Conservation (phyloP, 2,329 filamentous ascomycete species). For the Cercospora citrullina region DNA sequence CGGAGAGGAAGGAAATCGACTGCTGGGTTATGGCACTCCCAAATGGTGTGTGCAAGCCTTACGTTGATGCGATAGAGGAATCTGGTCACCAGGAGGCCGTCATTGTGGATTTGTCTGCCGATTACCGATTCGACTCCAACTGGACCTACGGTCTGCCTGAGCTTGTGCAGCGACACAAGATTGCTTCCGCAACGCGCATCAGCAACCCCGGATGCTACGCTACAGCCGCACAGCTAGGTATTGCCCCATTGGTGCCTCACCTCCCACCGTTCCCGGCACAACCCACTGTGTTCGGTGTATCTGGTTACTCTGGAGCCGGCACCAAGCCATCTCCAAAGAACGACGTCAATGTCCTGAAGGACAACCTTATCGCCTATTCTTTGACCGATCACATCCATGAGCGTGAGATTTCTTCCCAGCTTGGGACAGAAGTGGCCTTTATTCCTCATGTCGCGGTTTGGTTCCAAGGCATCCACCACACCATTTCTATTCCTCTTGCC, state of each 20-base stretch:
- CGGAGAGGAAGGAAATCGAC: slow-evolving; percentile 80
- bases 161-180: slow-evolving; percentile 71
- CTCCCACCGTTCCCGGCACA: slow-evolving; percentile 63
- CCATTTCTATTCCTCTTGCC: slow-evolving; percentile 84
- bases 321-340: slow-evolving; percentile 95
- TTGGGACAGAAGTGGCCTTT: slow-evolving; percentile 75
- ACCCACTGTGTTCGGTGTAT: slow-evolving; percentile 85
- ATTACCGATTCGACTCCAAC: slow-evolving; percentile 82
- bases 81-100: slow-evolving; percentile 66
- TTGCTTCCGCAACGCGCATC: slow-evolving; percentile 78
- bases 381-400: slow-evolving; percentile 95
- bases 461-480: slow-evolving; percentile 95
- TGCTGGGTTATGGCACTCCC: slow-evolving; percentile 98
- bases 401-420: slow-evolving; percentile 78
- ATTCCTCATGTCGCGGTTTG: slow-evolving; percentile 93
- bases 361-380: slow-evolving; percentile 90
- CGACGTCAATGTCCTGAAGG: slow-evolving; percentile 74
- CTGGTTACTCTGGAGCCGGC: slow-evolving; percentile 90
- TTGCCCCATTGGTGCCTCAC: slow-evolving; percentile 76
- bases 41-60: slow-evolving; percentile 92
- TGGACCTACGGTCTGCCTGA: slow-evolving; percentile 94
- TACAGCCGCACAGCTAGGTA: slow-evolving; percentile 85
- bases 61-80: slow-evolving; percentile 81
- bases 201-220: slow-evolving; percentile 94
- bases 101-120: slow-evolving; percentile 92